Evolutionary conservation across 2,329 filamentous ascomycete species (phyloP).

Genomic region (Penicillium carneum): DNA sequence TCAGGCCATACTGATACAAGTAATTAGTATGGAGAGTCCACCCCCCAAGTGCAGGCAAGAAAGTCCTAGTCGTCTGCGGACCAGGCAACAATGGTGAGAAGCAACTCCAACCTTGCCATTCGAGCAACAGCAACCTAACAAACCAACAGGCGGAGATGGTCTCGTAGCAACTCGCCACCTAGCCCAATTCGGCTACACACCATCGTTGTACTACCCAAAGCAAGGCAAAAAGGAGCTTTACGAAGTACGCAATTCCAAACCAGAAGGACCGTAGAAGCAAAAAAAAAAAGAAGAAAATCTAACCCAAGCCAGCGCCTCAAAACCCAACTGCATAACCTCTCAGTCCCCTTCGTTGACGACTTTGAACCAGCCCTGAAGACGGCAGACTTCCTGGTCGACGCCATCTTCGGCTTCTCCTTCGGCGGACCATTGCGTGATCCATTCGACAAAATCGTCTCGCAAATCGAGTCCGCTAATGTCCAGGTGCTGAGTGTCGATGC

Average conservation of each 20-base stretch:
- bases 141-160: constrained; percentile 78
- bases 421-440: constrained; percentile 90
- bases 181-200: constrained; percentile 87
- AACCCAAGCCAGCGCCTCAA: constrained; percentile 69
- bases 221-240: constrained; percentile 89
- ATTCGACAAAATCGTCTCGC: constrained; percentile 80
- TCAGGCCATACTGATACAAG: constrained; percentile 5
- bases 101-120: background rate
- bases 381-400: constrained; percentile 85
- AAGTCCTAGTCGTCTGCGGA: constrained; percentile 87
- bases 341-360: constrained; percentile 82
- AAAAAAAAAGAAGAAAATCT: background rate
- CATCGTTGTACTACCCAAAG: constrained; percentile 91
- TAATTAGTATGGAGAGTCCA: constrained; percentile 81
- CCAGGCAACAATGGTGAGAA: constrained; percentile 70
- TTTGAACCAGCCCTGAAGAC: constrained; percentile 71
- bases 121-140: constrained; percentile 1
- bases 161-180: constrained; percentile 93
- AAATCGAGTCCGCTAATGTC: constrained; percentile 73
- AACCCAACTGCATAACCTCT: constrained; percentile 83
- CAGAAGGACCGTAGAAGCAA: constrained; percentile 16
- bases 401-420: constrained; percentile 96
- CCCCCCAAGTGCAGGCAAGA: constrained; percentile 72
- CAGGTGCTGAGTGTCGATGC: constrained; percentile 90
- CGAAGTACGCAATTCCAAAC: constrained; percentile 61